Conservation (phyloP, 2,329 filamentous ascomycete genomes). For the Sordariomycetes sp. region DNA sequence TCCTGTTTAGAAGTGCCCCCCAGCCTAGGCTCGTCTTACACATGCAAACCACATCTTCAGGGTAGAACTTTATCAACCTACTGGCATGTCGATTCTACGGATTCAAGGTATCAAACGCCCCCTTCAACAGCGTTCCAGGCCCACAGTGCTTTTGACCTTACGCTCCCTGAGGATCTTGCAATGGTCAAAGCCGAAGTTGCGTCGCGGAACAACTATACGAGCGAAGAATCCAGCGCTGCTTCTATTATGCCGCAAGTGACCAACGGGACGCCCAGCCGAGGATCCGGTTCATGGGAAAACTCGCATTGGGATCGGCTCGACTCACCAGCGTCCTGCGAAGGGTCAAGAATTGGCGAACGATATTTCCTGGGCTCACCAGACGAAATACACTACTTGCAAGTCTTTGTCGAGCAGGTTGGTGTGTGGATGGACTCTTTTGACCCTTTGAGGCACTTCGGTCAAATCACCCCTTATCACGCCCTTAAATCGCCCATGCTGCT, state of each 20-base stretch:
- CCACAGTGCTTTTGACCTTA: too few relatives aligned
- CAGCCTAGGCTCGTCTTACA: too few relatives aligned
- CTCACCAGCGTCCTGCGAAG: neutral
- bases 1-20: too few relatives aligned
- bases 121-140: too few relatives aligned
- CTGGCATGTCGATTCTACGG: too few relatives aligned
- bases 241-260: conserved; percentile 27
- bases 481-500: conserved; percentile 79
- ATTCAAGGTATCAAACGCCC: too few relatives aligned
- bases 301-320: too few relatives aligned
- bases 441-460: conserved; percentile 75
- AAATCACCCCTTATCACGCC: conserved; percentile 73
- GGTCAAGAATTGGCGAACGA: neutral
- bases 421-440: conserved; percentile 94
- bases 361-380: conserved; percentile 65
- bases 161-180: too few relatives aligned
- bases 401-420: conserved; percentile 84
- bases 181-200: conserved; percentile 6
- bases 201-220: conserved; percentile 11
- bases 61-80: too few relatives aligned
- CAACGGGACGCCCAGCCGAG: too few relatives aligned
- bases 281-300: too few relatives aligned
- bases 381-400: conserved; percentile 82
- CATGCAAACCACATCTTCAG: too few relatives aligned
- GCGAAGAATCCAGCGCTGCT: conserved; percentile 27